A percentile compares a stretch with the other conserved stretches of the same genome.
These are phyloP conservation scores for Quaeritorhiza haematococci DNA, from an alignment of 371 early-diverging fungal species.

Conservation along the genomic window DNA sequence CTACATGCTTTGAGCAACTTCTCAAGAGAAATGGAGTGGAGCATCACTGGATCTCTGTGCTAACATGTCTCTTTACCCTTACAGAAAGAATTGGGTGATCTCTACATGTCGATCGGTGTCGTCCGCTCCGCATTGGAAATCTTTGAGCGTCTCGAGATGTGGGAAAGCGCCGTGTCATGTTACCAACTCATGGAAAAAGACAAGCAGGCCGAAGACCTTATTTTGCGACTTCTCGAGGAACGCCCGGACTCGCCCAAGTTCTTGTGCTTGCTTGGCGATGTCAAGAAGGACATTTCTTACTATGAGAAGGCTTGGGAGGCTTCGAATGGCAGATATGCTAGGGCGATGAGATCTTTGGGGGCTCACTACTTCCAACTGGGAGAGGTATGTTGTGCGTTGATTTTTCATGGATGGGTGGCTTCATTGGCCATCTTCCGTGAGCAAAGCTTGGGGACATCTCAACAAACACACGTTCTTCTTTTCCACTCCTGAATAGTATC, in stretches of 20 bases:
- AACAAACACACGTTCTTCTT: background rate
- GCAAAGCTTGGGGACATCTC: too few relatives aligned
- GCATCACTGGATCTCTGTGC: too few relatives aligned
- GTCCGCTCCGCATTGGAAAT: slow-evolving; percentile 86
- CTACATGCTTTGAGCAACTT: slow-evolving; percentile 10
- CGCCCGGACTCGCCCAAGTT: slow-evolving; percentile 76
- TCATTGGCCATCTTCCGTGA: slow-evolving; percentile 58
- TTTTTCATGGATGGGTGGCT: slow-evolving; percentile 28
- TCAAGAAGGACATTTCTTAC: slow-evolving; percentile 67
- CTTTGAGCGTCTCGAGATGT: slow-evolving; percentile 85
- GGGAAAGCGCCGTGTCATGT: slow-evolving; percentile 88
- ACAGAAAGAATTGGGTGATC: slow-evolving; percentile 73
- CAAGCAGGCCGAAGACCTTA: slow-evolving; percentile 71
- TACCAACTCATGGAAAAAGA: slow-evolving; percentile 75
- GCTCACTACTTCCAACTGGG: slow-evolving; percentile 63
- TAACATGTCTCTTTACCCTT: background rate
- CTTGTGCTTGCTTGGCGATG: slow-evolving; percentile 84
- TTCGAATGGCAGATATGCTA: slow-evolving; percentile 71
- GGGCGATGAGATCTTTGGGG: slow-evolving; percentile 92
- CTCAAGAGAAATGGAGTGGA: too few relatives aligned
- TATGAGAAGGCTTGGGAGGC: slow-evolving; percentile 87
- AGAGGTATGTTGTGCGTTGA: slow-evolving; percentile 27
- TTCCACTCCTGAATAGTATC: slow-evolving; percentile 16
- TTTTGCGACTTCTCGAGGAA: slow-evolving; percentile 54
- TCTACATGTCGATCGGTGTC: slow-evolving; percentile 79